A percentile compares a stretch with the other conserved stretches of the same genome.
phyloP scores from a whole-genome alignment of 352 stramenopile species.

The Phytopythium vexans region DNA sequence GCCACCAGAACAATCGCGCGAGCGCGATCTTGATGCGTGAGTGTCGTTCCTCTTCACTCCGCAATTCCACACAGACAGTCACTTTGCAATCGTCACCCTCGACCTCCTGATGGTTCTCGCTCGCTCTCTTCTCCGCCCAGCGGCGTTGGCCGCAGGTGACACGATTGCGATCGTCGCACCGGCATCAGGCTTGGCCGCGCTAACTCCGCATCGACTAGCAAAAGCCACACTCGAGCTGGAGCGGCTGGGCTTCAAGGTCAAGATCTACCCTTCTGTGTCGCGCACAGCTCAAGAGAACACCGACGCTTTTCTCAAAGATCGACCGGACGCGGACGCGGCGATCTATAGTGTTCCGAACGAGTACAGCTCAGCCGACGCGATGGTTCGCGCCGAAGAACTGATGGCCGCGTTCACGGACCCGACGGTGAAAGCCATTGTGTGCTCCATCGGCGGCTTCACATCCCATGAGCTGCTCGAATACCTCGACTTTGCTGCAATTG shows the following conservation, averaged over 20 bases:
- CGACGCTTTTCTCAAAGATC: neutral
- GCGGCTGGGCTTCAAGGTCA: conserved; percentile 32
- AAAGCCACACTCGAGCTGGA: conserved; percentile 35
- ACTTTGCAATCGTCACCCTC: no score
- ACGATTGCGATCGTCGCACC: conserved; percentile 56
- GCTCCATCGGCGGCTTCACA: conserved; percentile 54
- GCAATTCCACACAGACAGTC: neutral
- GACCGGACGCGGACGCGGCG: conserved; percentile 4
- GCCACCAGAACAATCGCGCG: conserved; percentile 3
- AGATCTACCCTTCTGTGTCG: conserved; percentile 41
- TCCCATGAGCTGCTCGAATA: conserved; percentile 60
- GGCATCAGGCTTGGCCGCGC: conserved; percentile 34
- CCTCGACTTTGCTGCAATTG: conserved; percentile 50
- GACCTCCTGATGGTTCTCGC: no score
- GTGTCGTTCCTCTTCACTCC: neutral
- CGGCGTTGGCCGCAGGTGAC: conserved; percentile 26
- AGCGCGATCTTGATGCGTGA: no score
- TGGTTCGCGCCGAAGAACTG: conserved; percentile 36
- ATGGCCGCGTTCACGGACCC: conserved; percentile 53
- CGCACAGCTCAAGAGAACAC: conserved; percentile 29
- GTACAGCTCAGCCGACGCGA: conserved; percentile 50
- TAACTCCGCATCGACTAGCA: conserved; percentile 37
- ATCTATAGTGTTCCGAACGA: conserved; percentile 12
- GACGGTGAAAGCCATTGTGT: conserved; percentile 38
- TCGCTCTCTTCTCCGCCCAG: conserved; percentile 6